Base-by-base conservation (phyloP, 495 filamentous ascomycete genomes). In the Neurospora cerealis region DNA sequence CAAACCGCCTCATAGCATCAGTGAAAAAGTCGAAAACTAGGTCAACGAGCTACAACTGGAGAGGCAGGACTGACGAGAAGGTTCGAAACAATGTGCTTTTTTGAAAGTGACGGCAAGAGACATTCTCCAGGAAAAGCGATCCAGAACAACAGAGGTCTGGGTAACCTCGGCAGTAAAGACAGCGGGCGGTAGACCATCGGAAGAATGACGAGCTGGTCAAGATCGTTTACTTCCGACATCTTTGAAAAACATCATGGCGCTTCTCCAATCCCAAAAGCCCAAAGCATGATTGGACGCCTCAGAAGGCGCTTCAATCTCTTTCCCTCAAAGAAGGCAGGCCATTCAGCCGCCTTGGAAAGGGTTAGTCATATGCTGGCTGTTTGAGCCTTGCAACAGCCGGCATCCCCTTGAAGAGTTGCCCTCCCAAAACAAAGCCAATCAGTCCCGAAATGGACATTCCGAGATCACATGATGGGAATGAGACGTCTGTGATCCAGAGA, bases 241-340 rank as follows among this genome's bases (percentile, higher is more conserved):
- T 24, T 54, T 21, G 46, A 24, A 11, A 54, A 4, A 54, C 10
- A 24, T 54, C 5, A 54, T 24, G 44, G 44, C 44, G n/a, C 1
- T 48, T 48, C n/a, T 21, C 11, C 44, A 9, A 48, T 24, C 9
- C 19, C n/a, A 8, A 2, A 4, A 46, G 19, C n/a, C 15, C 19
- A 46, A 4, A 21, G 71, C 76, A 72, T 78, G 48, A 78, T 77
- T 77, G 77, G 74, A 60, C 66, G 75, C 54, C 38, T 75, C 75
- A 73, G 70, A 71, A 72, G 73, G 46, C 70, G 76, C 72, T 76
- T 72, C 75, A 79, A 79, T 76, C 76, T 76, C 54, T 28, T 54
- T 7, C 36, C 7, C 6, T 37, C 36, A 39, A 62, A 62, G 24
- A 70, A 17, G 17, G 73, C 60, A 38, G 73, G 39, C 75, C 73